Evolutionary conservation across 2,329 filamentous ascomycete species (phyloP).

Genomic region (Cryphonectria radicalis): DNA sequence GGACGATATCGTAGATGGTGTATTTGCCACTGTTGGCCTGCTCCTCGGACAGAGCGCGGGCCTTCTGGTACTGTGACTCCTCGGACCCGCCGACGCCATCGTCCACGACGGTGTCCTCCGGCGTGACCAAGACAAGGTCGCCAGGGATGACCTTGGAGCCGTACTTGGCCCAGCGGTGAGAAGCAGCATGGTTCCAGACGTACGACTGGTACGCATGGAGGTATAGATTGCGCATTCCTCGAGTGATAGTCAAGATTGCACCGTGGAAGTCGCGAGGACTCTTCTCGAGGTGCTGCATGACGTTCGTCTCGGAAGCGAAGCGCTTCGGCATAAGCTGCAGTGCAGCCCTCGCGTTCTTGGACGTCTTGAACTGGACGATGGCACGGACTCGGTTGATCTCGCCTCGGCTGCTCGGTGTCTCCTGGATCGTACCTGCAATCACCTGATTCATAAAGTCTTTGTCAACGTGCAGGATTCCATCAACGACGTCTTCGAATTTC

Average conservation of each 20-base stretch:
- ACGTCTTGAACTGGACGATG: slow-evolving; percentile 73
- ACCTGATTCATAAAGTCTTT: slow-evolving; percentile 60
- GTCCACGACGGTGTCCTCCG: slow-evolving; percentile 65
- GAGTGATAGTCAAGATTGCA: slow-evolving; percentile 77
- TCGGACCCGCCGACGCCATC: slow-evolving; percentile 41
- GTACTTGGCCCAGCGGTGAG: slow-evolving; percentile 77
- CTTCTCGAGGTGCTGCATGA: slow-evolving; percentile 76
- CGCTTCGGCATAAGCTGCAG: slow-evolving; percentile 66
- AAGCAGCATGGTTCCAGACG: slow-evolving; percentile 88
- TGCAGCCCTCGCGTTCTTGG: slow-evolving; percentile 62
- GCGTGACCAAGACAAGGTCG: slow-evolving; percentile 73
- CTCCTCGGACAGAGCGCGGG: slow-evolving; percentile 73
- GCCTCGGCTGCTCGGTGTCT: slow-evolving; percentile 65
- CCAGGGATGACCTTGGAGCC: slow-evolving; percentile 78
- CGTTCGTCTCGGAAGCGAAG: slow-evolving; percentile 77
- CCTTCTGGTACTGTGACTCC: slow-evolving; percentile 54
- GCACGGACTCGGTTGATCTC: slow-evolving; percentile 80
- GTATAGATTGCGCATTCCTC: slow-evolving; percentile 89
- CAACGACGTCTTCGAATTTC: slow-evolving; percentile 79
- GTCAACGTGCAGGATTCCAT: slow-evolving; percentile 76
- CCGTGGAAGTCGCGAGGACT: slow-evolving; percentile 74
- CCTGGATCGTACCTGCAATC: slow-evolving; percentile 51
- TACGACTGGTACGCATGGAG: slow-evolving; percentile 95
- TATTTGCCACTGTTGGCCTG: slow-evolving; percentile 79
- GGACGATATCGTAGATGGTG: slow-evolving; percentile 83